Base-by-base conservation (phyloP, 2,329 filamentous ascomycete genomes). In the Calonectria henricotiae region DNA sequence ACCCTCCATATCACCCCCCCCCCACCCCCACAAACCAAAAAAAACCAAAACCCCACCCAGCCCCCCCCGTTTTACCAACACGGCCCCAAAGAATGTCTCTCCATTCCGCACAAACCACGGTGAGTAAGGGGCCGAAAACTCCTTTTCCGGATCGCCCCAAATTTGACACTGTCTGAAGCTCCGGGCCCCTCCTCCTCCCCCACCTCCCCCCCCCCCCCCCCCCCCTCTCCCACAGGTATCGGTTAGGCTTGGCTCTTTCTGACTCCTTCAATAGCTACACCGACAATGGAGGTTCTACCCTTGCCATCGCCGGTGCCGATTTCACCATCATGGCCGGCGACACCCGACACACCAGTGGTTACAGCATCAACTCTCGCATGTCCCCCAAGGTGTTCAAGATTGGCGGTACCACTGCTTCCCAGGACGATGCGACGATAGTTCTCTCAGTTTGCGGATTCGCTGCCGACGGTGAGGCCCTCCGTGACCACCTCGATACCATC, bases 291-390 rank as follows among this genome's bases (percentile, higher is more conserved):
- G 96, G 96, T 77, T 97, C 95, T 71, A 98, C 96, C 65, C 90
- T 99, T 67, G 96, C 95, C 80, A 98, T 99, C 83, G 92, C 94
- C 44, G 96, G 97, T 77, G 91, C 91, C 81, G 94, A 97, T 87
- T 99, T 98, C 87, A 91, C 95, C 81, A 97, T 99, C 85, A 91
- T 99, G 82, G 96, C 96, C 51, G 96, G 97, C 85, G 96, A 99
- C 87, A 99, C 96, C 78, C 94, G 96, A 82, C 94, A 94, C 80
- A 98, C 95, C 67, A 93, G 94, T 74, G 96, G 97, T 81, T 99
- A 98, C 91, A 98, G 93, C 88, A 99, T 99, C 92, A 98, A 99
- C 90, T 95, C 95, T 70, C 93, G 96, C 79, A 96, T 94, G 87
- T 90, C 92, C 70, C 96, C 96, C 68, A 99, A 99, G 86, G 93